Conservation (phyloP, 176 grass and related monocot genomes). For the Calamus simplicifolius region DNA sequence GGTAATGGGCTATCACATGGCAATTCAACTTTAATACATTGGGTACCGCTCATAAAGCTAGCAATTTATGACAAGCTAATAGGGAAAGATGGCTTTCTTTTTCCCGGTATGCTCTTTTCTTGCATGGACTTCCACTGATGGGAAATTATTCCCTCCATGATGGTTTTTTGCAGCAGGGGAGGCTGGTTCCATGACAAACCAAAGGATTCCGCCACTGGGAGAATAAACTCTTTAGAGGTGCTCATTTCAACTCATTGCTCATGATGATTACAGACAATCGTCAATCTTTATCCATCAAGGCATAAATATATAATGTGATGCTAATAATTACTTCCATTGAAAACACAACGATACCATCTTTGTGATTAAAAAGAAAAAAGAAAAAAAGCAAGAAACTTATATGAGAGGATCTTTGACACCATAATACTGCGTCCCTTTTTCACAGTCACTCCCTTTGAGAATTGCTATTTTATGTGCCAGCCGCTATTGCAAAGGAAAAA, state of each 20-base stretch:
- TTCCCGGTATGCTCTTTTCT: conserved; percentile 27
- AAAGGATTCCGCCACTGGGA: conserved; percentile 53
- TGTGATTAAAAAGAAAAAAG: no score
- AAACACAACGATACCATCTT: no score
- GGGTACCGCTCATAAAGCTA: conserved; percentile 45
- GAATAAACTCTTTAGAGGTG: conserved; percentile 71
- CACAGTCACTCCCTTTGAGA: no score
- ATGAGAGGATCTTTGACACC: no score
- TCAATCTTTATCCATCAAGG: conserved; percentile 26
- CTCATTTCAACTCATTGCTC: conserved; percentile 10
- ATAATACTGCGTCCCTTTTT: no score
- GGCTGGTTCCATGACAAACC: conserved; percentile 72
- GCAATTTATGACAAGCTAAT: conserved; percentile 59
- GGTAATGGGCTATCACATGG: conserved; percentile 25
- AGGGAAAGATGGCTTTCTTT: conserved; percentile 59
- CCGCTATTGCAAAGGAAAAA: no score
- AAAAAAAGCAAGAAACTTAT: no score
- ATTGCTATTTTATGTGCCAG: no score
- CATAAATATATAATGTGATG: neutral
- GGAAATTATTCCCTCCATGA: conserved; percentile 42
- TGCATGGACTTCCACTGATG: conserved; percentile 63
- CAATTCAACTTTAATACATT: conserved; percentile 31
- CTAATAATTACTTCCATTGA: no score
- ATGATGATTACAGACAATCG: conserved; percentile 63
- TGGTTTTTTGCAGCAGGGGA: conserved; percentile 28